Evolutionary conservation across 2,329 filamentous ascomycete genomes (phyloP), one percentile per base, ranked within the genome.

Genomic region (Colletotrichum sp.): DNA sequence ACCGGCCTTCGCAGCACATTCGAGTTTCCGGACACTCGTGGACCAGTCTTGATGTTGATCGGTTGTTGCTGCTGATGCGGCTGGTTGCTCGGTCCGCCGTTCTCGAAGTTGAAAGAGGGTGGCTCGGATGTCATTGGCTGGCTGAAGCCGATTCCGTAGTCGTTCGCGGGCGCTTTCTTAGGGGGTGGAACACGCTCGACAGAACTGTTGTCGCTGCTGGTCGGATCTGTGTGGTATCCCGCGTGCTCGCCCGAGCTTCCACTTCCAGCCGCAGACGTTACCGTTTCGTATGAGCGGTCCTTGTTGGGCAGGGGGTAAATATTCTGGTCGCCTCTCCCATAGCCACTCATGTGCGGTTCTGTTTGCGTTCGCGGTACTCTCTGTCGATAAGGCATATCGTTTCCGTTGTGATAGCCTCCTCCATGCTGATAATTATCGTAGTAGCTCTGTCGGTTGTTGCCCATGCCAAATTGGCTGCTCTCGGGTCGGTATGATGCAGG

Each of bases 161-260:
- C 90, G 70, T 94, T 93, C 7, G 85, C 81, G 9, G 89, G 89
- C 65, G 92, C 90, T 32, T 81, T 81, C 30, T 88, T 90, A 80
- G 90, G 90, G 44, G 88, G 86, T 7, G 88, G 87, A 68, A 92
- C 90, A 28, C 95, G 93, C 82, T 98, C 95, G 79, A 98, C 92
- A 3, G 95, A 98, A 86, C 95, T 98, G 86, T 98, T 98, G 82
- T 98, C 95, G 82, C 96, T 98, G 86, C 95, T 97, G 72, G 90
- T 87, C 57, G 95, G 96, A 82, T 98, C 96, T 76, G 95, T 98
- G 78, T 93, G 93, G 84, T 97, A 96, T 72, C 93, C 93, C 82
- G 91, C 93, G 15, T 93, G 93, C 74, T 98, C 96, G 70, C 88
- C 92, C 78, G 93, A 92, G 79, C 92, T 94, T 66, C 93, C 94